A percentile compares a stretch with the other conserved stretches of the same genome.
These are phyloP conservation scores for Cladosporium sp. DNA, from an alignment of 2,329 filamentous ascomycete species.

Conservation along the genomic window DNA sequence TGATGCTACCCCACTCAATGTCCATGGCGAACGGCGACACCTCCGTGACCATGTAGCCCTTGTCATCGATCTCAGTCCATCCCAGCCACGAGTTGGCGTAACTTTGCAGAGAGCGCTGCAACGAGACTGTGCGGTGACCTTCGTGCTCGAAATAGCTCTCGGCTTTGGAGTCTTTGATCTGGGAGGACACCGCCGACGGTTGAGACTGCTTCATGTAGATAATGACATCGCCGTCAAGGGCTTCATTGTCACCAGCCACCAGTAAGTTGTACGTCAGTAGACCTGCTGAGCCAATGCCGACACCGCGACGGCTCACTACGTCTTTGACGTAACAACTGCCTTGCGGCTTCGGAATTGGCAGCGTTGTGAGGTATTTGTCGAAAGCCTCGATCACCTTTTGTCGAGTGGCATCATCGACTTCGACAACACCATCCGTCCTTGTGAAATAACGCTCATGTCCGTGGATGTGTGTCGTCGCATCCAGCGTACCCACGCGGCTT, in stretches of 20 bases:
- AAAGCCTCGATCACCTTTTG: too few relatives aligned
- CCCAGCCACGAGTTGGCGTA: conserved; percentile 8
- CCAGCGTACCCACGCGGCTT: too few relatives aligned
- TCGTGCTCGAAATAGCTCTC: conserved; percentile 10
- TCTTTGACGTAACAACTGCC: conserved; percentile 5
- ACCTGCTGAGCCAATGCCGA: conserved; percentile 10
- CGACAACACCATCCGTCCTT: too few relatives aligned
- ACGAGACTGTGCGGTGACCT: conserved; percentile 8
- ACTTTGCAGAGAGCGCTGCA: conserved; percentile 6
- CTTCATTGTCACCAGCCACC: not conserved
- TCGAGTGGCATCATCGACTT: too few relatives aligned
- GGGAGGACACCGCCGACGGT: conserved; percentile 5
- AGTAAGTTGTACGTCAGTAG: conserved; percentile 12
- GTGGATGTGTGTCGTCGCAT: too few relatives aligned
- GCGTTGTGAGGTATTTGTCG: too few relatives aligned
- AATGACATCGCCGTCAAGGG: conserved; percentile 6
- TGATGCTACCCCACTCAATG: conserved; percentile 3
- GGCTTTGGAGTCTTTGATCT: conserved; percentile 1
- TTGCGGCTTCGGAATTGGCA: too few relatives aligned
- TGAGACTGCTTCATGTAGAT: conserved; percentile 13
- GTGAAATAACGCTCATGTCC: too few relatives aligned
- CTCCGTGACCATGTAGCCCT: conserved; percentile 10
- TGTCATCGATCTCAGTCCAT: conserved; percentile 12
- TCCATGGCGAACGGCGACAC: conserved; percentile 10
- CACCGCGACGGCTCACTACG: conserved; percentile 8